Base-by-base conservation (phyloP, 73 alveolate genomes). In the Uronychia setigera region DNA sequence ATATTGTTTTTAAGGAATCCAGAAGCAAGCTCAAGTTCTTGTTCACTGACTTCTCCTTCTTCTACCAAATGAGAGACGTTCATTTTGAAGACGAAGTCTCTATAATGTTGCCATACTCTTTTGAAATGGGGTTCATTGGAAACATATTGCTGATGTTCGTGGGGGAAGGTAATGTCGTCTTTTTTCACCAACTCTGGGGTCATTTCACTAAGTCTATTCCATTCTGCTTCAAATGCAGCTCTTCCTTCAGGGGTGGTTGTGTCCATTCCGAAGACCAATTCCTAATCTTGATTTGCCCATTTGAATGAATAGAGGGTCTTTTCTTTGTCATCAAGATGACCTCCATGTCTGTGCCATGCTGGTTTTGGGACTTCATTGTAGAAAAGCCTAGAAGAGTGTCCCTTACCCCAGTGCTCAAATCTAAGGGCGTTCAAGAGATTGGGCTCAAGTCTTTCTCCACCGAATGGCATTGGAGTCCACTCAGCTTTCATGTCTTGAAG, bases 401-500 rank as follows among this genome's bases (percentile, higher is more conserved):
- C 95, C 83, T 89, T 89, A n/a, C 95, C 95, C 80, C 80, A 59
- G 67, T 89, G 89, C 80, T 89, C 95, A 29, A 89, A 32, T 84
- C 95, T 89, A 87, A 89, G 58, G 89, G 91, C 83, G 60, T 89
- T 81, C 33, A 89, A 28, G 28, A 77, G 75, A 76, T 89, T 89
- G n/a, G 95, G 95, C 76, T 89, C 95, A 29, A 76, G 84, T 79
- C 95, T 84, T 74, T 89, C 95, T 26, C 95, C 95, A 29, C 79
- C 78, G 89, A 89, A 89, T 58, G 83, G 92, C 77, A 31, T 78
- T 46, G 95, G 92, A 32, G 95, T 89, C 95, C 95, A 89, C 80
- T 89, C 95, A 30, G 95, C 84, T 78, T 74, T 58, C 82, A 89
- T 26, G 78, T 89, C 95, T 32, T 80, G 86, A 78, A 84, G n/a